Evolutionary conservation across 441 rosid genomes (phyloP), one percentile per base, ranked within the genome.

Genomic region (California macrophylla): DNA sequence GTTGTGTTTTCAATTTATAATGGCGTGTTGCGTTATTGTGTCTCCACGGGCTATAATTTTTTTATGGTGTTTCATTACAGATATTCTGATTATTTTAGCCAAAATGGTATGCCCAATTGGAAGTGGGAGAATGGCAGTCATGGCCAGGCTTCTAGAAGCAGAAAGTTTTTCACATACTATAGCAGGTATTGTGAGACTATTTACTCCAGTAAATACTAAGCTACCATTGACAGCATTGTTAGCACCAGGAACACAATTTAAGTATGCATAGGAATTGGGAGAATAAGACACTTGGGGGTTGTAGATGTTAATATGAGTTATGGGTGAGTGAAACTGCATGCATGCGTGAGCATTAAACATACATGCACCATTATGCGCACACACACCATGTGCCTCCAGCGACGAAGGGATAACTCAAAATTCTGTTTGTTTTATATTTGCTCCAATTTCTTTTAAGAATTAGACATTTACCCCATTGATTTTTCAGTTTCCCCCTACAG

Each of bases 101-200:
- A 38, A 76, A 69, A 86, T 88, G 93, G 89, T 86, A 58, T 87
- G 88, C 79, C 79, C 86, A n/a, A 12, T 86, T 24, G 87, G 83
- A 75, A 77, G 77, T 68, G 81, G 88, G 67, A 82, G 84, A 66
- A 85, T 88, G 91, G 85, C 86, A 0, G 86, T 88, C 68, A 82
- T 86, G 87, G 88, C 87, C 58, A 73, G 84, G 79, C 78, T 83
- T 69, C 82, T 88, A 36, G 83, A 82, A 20, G 75, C 82, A 3
- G 82, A 74, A 69, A 75, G 77, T 72, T 71, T 81, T 69, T 77
- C 83, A 2, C 83, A 68, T 23, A 69, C 32, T 26, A 36, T 52
- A 47, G 79, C 78, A 64, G 87, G 88, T 80, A 72, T 23, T 36
- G 23, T 29, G 32, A 61, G 20, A 42, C 10, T 45, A 7, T 24